Percentiles rank a stretch among this genome's conserved stretches.
Conservation (phyloP, 805 yeast species). For the Metschnikowia rubicola region DNA sequence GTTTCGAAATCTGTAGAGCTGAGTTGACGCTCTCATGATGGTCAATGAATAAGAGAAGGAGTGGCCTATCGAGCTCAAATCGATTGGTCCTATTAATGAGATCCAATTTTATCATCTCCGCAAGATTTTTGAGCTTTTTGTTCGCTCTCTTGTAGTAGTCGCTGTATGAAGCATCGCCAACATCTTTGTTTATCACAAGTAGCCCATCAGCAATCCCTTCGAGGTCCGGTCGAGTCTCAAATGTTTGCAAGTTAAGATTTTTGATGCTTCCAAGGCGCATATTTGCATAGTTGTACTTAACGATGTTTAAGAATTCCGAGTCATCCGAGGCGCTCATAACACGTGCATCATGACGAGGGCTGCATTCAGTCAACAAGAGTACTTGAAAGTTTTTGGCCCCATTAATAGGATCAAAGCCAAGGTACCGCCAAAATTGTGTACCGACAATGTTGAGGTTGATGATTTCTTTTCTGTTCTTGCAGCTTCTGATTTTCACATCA, state of each 20-base stretch:
- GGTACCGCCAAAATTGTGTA: conserved; percentile 51
- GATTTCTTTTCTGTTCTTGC: conserved; percentile 35
- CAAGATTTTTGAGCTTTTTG: conserved; percentile 28
- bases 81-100: conserved; percentile 38
- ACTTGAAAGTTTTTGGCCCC: conserved; percentile 51
- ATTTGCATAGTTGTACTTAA: conserved; percentile 44
- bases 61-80: conserved; percentile 45
- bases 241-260: conserved; percentile 26
- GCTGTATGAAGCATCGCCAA: conserved; percentile 19
- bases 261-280: conserved; percentile 47
- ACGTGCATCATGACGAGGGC: neutral
- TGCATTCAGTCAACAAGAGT: conserved; percentile 41
- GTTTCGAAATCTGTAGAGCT: conserved; percentile 42
- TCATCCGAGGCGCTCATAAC: neutral
- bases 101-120: conserved; percentile 37
- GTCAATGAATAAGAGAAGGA: conserved; percentile 49
- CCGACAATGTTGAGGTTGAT: conserved; percentile 46
- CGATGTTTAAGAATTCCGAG: conserved; percentile 35
- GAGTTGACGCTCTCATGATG: conserved; percentile 43
- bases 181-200: conserved; percentile 22
- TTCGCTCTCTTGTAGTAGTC: conserved; percentile 32
- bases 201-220: conserved; percentile 30
- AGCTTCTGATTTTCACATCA: conserved; percentile 25
- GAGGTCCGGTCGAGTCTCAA: conserved; percentile 28
- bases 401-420: conserved; percentile 53